Conservation (phyloP, 78 protist species). For the Mantamonas sphyraenae region DNA sequence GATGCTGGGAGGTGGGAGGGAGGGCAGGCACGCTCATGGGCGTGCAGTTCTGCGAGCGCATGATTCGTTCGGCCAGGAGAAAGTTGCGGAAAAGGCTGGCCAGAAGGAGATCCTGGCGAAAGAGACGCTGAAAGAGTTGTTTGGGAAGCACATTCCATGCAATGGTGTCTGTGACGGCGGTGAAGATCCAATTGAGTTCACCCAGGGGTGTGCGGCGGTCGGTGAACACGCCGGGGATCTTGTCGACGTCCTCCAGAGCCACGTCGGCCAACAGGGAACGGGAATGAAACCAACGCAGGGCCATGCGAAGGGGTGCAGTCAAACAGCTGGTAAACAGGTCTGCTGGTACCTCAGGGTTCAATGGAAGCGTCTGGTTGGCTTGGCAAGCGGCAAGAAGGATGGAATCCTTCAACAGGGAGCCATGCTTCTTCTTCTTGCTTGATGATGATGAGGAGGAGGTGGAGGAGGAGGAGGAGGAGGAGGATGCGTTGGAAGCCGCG, state of each 20-base stretch:
- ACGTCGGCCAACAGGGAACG: slow-evolving; percentile 42
- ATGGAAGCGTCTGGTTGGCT: slow-evolving; percentile 75
- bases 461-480: no score
- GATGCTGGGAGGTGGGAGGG: slow-evolving; percentile 75
- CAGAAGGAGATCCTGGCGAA: slow-evolving; percentile 89
- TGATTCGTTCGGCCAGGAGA: slow-evolving; percentile 91
- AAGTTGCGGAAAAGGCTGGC: slow-evolving; percentile 92
- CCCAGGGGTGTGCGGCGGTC: slow-evolving; percentile 87
- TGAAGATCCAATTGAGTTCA: slow-evolving; percentile 95
- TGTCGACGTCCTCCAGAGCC: slow-evolving; percentile 48
- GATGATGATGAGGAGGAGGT: no score
- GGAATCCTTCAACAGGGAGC: slow-evolving; percentile 31
- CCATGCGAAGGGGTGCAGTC: slow-evolving; percentile 93
- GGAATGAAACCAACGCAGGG: slow-evolving; percentile 62
- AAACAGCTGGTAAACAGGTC: slow-evolving; percentile 96
- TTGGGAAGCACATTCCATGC: slow-evolving; percentile 90
- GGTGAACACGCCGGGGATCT: slow-evolving; percentile 58
- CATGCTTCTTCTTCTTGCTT: background rate
- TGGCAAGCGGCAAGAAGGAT: slow-evolving; percentile 91
- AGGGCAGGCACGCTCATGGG: slow-evolving; percentile 89
- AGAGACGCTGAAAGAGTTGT: slow-evolving; percentile 77
- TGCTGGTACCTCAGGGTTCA: slow-evolving; percentile 87
- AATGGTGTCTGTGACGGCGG: slow-evolving; percentile 98
- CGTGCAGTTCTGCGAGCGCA: slow-evolving; percentile 70
- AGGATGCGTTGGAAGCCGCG: background rate